A percentile compares a stretch with the other conserved stretches of the same genome.
Evolutionary conservation across 345 rosid genomes (phyloP).

Genomic region (Linum lewisii): DNA sequence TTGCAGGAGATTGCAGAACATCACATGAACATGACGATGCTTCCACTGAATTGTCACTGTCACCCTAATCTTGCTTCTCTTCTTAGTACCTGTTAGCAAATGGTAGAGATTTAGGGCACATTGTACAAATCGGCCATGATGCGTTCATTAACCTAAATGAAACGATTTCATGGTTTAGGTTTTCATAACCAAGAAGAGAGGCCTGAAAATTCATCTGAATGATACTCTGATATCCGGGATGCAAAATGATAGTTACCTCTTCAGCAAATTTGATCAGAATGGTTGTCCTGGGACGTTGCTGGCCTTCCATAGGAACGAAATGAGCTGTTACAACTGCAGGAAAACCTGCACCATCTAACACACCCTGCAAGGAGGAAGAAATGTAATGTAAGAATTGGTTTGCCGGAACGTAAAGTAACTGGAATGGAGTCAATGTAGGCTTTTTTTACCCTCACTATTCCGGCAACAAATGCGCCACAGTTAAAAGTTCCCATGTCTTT

Average conservation of each 20-base stretch:
- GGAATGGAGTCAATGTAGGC: slow-evolving; percentile 5
- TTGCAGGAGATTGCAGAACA: not conserved
- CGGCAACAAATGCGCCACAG: slow-evolving; percentile 99
- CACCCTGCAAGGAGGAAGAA: slow-evolving; percentile 49
- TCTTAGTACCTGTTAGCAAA: slow-evolving; percentile 44
- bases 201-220: not conserved
- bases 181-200: not conserved
- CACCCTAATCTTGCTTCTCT: slow-evolving; percentile 75
- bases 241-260: slow-evolving; percentile 43
- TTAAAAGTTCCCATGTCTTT: slow-evolving; percentile 99
- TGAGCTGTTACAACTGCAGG: slow-evolving; percentile 97
- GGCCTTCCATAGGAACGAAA: slow-evolving; percentile 97
- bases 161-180: too few relatives aligned
- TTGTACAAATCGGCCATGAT: not conserved
- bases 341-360: slow-evolving; percentile 82
- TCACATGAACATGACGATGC: not conserved
- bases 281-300: slow-evolving; percentile 93
- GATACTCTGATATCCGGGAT: not conserved
- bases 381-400: slow-evolving; percentile 10
- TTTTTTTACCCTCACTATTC: slow-evolving; percentile 69
- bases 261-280: slow-evolving; percentile 92
- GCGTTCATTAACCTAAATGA: not conserved
- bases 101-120: not conserved
- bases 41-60: slow-evolving; percentile 15
- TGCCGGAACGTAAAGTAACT: not conserved